Evolutionary conservation across 176 grass and related monocot genomes (phyloP).

Genomic region (sorghum (Sorghum bicolor)): Sorghum_bicolor_NCBIv3 NC_012872.2:58504501-58505000

Average conservation of each 20-base stretch:
- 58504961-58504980: neutral
- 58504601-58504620: neutral
- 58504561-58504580: neutral
- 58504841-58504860: conserved; percentile 76
- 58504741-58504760: neutral
- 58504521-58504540: neutral
- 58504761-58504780: neutral
- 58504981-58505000: neutral
- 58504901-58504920: conserved; percentile 38
- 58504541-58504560: neutral
- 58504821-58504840: conserved; percentile 83
- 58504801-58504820: conserved; percentile 58
- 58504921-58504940: conserved; percentile 29
- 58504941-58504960: neutral
- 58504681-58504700: neutral
- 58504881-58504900: conserved; percentile 1
- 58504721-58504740: conserved; percentile 23
- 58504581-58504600: neutral
- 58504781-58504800: conserved; percentile 28
- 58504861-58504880: conserved; percentile 74
- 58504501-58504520: neutral
- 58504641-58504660: neutral
- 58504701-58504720: neutral
- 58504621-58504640: neutral
- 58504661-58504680: neutral